phyloP scores from a whole-genome alignment of 2,329 filamentous ascomycete species.

The Pestalotiopsis sp. region DNA sequence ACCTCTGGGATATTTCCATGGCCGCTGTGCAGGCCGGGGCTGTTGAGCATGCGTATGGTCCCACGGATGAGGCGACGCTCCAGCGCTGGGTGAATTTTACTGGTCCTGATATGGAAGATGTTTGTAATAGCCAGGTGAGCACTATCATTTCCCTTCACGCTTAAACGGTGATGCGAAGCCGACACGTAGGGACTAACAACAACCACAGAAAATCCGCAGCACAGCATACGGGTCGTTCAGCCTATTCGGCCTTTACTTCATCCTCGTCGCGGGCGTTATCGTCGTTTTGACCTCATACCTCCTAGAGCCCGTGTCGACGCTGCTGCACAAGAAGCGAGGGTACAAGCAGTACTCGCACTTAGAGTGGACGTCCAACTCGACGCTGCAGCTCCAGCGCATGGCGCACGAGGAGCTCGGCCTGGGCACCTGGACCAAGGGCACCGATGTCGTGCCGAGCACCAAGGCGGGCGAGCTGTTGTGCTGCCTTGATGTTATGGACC shows the following conservation, averaged over 20 bases:
- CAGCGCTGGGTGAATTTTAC: neutral
- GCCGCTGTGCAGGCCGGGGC: neutral
- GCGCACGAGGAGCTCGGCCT: conserved; percentile 25
- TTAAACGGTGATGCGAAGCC: too few relatives aligned
- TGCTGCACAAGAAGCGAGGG: conserved; percentile 16
- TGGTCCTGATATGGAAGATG: neutral
- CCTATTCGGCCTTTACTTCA: conserved; percentile 29
- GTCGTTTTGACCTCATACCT: conserved; percentile 22
- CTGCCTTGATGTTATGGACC: neutral
- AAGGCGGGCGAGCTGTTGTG: neutral
- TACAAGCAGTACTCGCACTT: conserved; percentile 22
- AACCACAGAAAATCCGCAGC: conserved; percentile 27
- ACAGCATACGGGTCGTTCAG: conserved; percentile 27
- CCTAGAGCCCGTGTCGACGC: conserved; percentile 17
- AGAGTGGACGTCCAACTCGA: conserved; percentile 27
- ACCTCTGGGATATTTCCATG: neutral
- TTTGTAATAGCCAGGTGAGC: neutral
- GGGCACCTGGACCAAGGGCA: conserved; percentile 19
- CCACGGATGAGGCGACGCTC: neutral
- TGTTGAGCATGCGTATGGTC: neutral
- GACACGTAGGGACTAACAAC: neutral
- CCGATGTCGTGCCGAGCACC: conserved; percentile 13
- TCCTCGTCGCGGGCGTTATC: conserved; percentile 21
- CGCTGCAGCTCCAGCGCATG: conserved; percentile 29
- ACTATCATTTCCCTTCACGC: neutral